These are phyloP conservation scores for Suillus bovinus DNA, from an alignment of 768 basidiomycete genomes.

Conservation along the genomic window DNA sequence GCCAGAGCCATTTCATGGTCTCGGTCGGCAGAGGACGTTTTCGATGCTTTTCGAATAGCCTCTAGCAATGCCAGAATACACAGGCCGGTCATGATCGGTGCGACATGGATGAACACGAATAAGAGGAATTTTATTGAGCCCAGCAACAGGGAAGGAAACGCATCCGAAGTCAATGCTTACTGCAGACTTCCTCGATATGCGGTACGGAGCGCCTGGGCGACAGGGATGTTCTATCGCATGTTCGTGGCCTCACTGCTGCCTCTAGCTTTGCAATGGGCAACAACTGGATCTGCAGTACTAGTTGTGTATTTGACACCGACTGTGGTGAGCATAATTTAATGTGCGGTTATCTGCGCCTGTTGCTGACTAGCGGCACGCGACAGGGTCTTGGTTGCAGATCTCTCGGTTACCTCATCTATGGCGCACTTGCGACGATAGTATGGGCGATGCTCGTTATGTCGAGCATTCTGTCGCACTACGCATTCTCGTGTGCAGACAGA, in stretches of 20 bases:
- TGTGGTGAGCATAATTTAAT: conserved; percentile 10
- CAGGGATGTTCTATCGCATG: conserved; percentile 19
- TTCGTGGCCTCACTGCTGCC: conserved; percentile 23
- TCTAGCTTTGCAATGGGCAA: conserved; percentile 28
- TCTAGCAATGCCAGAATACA: conserved; percentile 12
- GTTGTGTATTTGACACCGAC: conserved; percentile 29
- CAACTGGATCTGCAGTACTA: conserved; percentile 25
- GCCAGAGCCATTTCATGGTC: conserved; percentile 25
- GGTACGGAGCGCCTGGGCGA: conserved; percentile 18
- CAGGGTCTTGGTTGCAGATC: conserved; percentile 38
- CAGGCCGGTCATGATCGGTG: conserved; percentile 8
- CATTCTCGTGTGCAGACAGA: not conserved
- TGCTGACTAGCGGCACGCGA: not conserved
- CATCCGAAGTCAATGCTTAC: conserved; percentile 16
- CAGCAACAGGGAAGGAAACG: conserved; percentile 12
- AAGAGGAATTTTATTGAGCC: conserved; percentile 3
- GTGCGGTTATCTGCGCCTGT: not conserved
- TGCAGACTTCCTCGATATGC: conserved; percentile 11
- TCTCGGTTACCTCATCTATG: conserved; percentile 32
- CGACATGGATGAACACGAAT: conserved; percentile 7
- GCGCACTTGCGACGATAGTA: conserved; percentile 25
- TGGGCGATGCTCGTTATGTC: conserved; percentile 34
- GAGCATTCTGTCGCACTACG: conserved; percentile 27
- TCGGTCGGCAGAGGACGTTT: conserved; percentile 9
- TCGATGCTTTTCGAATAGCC: conserved; percentile 5